Evolutionary conservation across 2,329 filamentous ascomycete species (phyloP).

Genomic region (Colletotrichum aenigma): DNA sequence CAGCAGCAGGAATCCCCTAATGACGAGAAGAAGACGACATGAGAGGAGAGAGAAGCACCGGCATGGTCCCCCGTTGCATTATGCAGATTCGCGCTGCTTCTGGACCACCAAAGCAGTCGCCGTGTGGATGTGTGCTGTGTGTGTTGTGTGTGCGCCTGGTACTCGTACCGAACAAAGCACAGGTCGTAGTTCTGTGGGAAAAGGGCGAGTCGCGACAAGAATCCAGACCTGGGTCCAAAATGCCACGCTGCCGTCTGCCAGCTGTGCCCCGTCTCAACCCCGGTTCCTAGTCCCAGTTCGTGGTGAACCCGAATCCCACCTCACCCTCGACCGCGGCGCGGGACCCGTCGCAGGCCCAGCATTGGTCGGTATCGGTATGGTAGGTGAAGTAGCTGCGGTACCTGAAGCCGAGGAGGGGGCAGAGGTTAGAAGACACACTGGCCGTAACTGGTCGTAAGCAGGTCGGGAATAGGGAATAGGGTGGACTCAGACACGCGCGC

Average conservation of each 20-base stretch:
- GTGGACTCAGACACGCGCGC: neutral
- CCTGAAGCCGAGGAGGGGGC: neutral
- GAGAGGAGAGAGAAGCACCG: neutral
- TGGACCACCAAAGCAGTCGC: neutral
- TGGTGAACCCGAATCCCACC: neutral
- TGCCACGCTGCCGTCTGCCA: neutral
- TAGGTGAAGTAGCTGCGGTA: neutral
- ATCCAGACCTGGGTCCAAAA: constrained; percentile 14
- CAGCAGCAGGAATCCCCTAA: neutral
- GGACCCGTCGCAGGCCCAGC: neutral
- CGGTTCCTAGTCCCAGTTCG: neutral
- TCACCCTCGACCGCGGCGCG: neutral
- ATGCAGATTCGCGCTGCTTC: neutral
- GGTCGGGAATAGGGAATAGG: neutral
- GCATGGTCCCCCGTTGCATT: neutral
- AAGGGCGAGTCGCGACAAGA: neutral
- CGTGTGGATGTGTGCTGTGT: neutral
- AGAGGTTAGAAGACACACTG: neutral
- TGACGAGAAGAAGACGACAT: neutral
- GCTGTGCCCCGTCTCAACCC: neutral
- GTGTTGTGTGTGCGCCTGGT: neutral
- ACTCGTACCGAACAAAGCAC: neutral
- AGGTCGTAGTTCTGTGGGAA: neutral
- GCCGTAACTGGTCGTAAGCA: neutral
- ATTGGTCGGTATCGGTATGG: neutral